Evolutionary conservation across 2,329 filamentous ascomycete genomes (phyloP), one percentile per base, ranked within the genome.

Genomic region (Verticillium dahliae): DNA sequence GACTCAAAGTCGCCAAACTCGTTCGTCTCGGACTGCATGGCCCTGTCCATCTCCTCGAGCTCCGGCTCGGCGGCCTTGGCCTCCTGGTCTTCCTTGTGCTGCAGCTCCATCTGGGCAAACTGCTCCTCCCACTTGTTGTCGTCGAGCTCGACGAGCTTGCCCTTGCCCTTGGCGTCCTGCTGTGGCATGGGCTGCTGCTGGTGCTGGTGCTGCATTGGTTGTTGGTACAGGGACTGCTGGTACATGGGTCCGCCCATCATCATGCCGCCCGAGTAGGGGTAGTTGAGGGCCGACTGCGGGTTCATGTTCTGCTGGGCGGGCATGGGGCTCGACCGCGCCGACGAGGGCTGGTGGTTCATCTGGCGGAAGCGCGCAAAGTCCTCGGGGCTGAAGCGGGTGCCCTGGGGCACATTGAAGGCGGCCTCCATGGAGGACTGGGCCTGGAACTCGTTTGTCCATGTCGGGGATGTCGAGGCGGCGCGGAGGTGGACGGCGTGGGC

Each of bases 111-210:
- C 75, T 95, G 87, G 62, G 92, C 90, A 74, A 99, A 99, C 74
- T 98, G 92, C 69, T 92, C 91, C 76, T 98, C 94, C 95, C 95
- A 98, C 71, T 96, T 90, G 70, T 89, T 81, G 69, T 99, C 94
- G 72, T 97, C 92, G 31, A 98, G 84, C 78, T 98, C 95, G 13
- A 98, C 89, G 78, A 98, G 86, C 75, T 96, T 96, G 45, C 90
- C 93, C 74, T 98, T 98, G 62, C 90, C 91, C 74, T 92, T 90
- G 58, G 77, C 80, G 66, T 85, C 81, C 59, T 77, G 75, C 62
- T 79, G 77, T 69, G 80, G 80, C 65, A 27, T 27, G 27, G 78
- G 72, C 65, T 78, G 78, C 69, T 76, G 69, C 68, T 81, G 77
- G 67, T 80, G 81, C 69, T 76, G 69, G 68, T 81, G 77, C 67